Conservation (phyloP, 1,139 yeast genomes). For the Saccharomyces hybrid region DNA sequence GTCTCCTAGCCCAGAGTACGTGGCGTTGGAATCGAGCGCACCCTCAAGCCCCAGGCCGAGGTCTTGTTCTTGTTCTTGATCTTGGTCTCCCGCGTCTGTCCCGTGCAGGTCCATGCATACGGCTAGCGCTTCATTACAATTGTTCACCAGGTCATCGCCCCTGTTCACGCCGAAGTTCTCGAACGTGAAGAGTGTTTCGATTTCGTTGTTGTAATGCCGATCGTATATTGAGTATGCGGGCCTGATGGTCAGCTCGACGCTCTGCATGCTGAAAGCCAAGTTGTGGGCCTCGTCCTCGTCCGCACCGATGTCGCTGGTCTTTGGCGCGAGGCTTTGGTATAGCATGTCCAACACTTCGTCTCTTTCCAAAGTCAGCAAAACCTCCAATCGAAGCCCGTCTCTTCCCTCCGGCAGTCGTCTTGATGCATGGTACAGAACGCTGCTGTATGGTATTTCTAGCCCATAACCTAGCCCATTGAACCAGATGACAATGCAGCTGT, state of each 20-base stretch:
- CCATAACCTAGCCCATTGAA: constrained; percentile 31
- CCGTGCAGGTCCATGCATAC: constrained; percentile 25
- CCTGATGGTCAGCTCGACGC: constrained; percentile 29
- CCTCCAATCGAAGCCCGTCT: constrained; percentile 26
- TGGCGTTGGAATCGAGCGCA: constrained; percentile 8
- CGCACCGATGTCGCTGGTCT: not conserved
- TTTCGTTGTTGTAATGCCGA: constrained; percentile 31
- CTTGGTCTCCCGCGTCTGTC: constrained; percentile 10
- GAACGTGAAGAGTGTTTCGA: constrained; percentile 34
- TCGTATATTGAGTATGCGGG: constrained; percentile 34
- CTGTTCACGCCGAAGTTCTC: constrained; percentile 35
- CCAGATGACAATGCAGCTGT: constrained; percentile 35
- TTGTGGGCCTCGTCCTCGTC: constrained; percentile 1
- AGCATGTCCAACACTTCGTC: constrained; percentile 23
- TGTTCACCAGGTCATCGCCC: constrained; percentile 34
- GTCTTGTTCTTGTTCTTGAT: constrained; percentile 8
- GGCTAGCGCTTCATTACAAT: constrained; percentile 28
- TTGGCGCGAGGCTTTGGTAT: constrained; percentile 6
- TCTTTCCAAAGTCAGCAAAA: constrained; percentile 24
- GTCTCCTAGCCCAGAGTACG: constrained; percentile 15
- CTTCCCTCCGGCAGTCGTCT: constrained; percentile 14
- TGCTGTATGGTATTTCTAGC: constrained; percentile 32
- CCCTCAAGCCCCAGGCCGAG: constrained; percentile 10
- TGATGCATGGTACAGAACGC: constrained; percentile 32
- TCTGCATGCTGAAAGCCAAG: constrained; percentile 12